These are phyloP conservation scores for Neltuma alba DNA, from an alignment of 306 rosid genomes.

Conservation along the genomic window DNA sequence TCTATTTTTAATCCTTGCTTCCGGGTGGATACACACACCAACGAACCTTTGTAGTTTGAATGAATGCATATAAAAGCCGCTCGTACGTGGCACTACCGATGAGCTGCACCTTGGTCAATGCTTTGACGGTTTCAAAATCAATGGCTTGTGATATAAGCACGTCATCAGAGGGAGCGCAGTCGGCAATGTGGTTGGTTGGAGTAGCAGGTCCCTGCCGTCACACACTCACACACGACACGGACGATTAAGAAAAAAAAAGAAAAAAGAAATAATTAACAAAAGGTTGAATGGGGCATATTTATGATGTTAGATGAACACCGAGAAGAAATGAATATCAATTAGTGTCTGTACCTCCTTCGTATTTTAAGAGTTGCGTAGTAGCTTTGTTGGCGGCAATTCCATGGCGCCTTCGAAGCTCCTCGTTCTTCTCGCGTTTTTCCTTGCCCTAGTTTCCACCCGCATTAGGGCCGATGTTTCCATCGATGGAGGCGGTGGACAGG, in stretches of 20 bases:
- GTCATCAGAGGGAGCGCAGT: not conserved
- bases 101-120: not conserved
- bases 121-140: not conserved
- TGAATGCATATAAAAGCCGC: not conserved
- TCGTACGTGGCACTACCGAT: conserved; percentile 5
- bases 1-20: not conserved
- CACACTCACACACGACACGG: not conserved
- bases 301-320: not conserved
- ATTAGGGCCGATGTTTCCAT: conserved; percentile 56
- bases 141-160: not conserved
- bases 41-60: not conserved
- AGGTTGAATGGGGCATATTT: too few relatives aligned
- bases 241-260: not conserved
- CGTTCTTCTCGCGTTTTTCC: conserved; percentile 47
- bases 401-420: conserved; percentile 81
- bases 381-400: conserved; percentile 58
- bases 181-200: not conserved
- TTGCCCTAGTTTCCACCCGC: conserved; percentile 56
- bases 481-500: conserved; percentile 34
- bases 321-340: not conserved
- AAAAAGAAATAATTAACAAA: not conserved
- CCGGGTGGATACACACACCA: not conserved
- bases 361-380: conserved; percentile 22
- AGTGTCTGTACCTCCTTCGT: not conserved
- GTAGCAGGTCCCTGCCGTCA: not conserved